Percentiles rank a stretch among this genome's conserved stretches.
Evolutionary conservation across 768 basidiomycete species (phyloP).

Genomic region (Saitozyma podzolica): DNA sequence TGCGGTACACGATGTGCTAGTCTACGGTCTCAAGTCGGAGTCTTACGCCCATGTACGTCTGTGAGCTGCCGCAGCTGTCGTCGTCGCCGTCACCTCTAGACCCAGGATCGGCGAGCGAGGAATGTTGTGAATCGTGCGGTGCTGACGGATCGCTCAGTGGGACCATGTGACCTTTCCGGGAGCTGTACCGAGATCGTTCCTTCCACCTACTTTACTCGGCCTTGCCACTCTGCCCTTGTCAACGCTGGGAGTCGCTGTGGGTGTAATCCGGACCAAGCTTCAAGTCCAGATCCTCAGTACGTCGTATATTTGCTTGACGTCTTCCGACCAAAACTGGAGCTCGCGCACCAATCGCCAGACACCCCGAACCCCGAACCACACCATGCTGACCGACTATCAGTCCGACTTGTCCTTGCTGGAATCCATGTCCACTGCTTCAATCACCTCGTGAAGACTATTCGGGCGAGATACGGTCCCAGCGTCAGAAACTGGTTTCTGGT

Average conservation of each 20-base stretch:
- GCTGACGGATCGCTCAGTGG: conserved; percentile 60
- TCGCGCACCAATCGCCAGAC: background rate
- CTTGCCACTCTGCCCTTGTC: conserved; percentile 61
- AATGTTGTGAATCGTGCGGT: background rate
- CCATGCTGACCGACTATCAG: conserved; percentile 54
- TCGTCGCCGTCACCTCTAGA: too few relatives aligned
- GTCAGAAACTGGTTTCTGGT: conserved; percentile 61
- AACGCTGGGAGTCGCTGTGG: conserved; percentile 55
- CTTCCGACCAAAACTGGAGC: background rate
- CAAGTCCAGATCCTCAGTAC: conserved; percentile 71
- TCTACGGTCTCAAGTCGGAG: conserved; percentile 62
- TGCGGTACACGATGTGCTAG: conserved; percentile 80
- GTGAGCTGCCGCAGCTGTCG: background rate
- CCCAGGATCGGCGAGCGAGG: too few relatives aligned
- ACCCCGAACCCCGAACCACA: too few relatives aligned
- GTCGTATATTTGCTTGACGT: conserved; percentile 22
- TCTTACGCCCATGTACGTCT: conserved; percentile 11
- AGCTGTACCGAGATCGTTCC: conserved; percentile 82
- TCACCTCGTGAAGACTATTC: conserved; percentile 65
- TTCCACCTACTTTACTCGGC: conserved; percentile 72
- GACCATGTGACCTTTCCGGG: conserved; percentile 89
- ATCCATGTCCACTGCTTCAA: conserved; percentile 66
- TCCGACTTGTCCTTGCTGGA: conserved; percentile 69
- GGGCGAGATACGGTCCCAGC: conserved; percentile 64
- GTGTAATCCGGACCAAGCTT: conserved; percentile 61